Evolutionary conservation across 2,329 filamentous ascomycete genomes (phyloP), one percentile per base, ranked within the genome.

Genomic region (Tolypocladium amazonense): DNA sequence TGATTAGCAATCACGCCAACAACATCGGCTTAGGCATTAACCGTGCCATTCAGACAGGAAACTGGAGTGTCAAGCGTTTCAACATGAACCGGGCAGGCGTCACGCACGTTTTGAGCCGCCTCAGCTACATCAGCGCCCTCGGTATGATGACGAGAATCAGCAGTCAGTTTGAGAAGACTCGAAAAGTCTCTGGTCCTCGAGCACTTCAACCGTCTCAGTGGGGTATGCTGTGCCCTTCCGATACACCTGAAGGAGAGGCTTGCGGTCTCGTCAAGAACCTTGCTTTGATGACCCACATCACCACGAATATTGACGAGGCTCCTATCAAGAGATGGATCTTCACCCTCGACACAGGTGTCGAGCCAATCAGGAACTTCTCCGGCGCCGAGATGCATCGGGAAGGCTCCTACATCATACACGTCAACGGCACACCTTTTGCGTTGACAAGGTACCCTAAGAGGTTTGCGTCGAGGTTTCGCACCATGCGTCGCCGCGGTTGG

Each of bases 121-220:
- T 99, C 59, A 97, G 93, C 73, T 99, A 97, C 71, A 97, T 99
- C 72, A 90, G 89, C 63, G 94, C 94, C 35, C 83, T 99, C 35
- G 95, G 95, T 63, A 99, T 99, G 95, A 99, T 99, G 94, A 99
- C 94, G 18, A 84, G 94, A 73, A 97, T 99, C 69, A 94, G 89
- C 73, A 95, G 90, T 81, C 94, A 99, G 77, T 99, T 99, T 69
- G 94, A 99, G 72, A 99, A 99, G 81, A 97, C 94, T 2, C 81
- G 94, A 67, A 99, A 99, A 75, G 92, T 99, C 62, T 92, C 88
- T 70, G 95, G 95, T 65, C 94, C 95, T 68, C 88, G 94, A 82
- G 94, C 95, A 23, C 80, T 99, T 56, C 94, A 99, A 70, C 92
- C 94, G 8, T 99, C 94, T 0, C 94, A 99, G 66, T 99, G 96